Evolutionary conservation across 2,329 filamentous ascomycete genomes (phyloP).

Genomic region (Fusarium oligoseptatum): DNA sequence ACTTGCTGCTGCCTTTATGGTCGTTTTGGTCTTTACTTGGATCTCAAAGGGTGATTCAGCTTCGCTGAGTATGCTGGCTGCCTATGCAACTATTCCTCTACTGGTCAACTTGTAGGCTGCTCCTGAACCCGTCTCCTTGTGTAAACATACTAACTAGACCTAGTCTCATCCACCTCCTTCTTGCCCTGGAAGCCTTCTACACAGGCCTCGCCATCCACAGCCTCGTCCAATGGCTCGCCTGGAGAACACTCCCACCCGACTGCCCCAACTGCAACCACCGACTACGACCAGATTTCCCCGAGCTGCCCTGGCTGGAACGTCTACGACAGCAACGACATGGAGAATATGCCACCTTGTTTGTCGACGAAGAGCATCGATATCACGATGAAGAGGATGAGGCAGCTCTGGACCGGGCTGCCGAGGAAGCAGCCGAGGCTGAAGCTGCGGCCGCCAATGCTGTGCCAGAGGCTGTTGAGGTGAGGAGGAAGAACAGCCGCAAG

Average conservation of each 20-base stretch:
- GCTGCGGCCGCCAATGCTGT: slow-evolving; percentile 1
- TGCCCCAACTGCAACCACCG: slow-evolving; percentile 57
- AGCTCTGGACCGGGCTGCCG: slow-evolving; percentile 1
- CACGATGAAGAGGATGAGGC: slow-evolving; percentile 45
- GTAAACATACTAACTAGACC: slow-evolving; percentile 4
- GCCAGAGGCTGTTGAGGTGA: slow-evolving; percentile 42
- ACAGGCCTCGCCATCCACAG: slow-evolving; percentile 56
- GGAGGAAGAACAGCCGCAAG: slow-evolving; percentile 42
- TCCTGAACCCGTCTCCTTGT: background rate
- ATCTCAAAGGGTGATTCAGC: slow-evolving; percentile 45
- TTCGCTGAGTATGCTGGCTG: slow-evolving; percentile 56
- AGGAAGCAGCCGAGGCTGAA: slow-evolving; percentile 18
- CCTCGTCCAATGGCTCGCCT: slow-evolving; percentile 56
- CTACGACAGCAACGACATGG: slow-evolving; percentile 33
- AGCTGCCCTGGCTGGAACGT: slow-evolving; percentile 52
- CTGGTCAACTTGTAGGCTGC: slow-evolving; percentile 56
- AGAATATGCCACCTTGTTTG: slow-evolving; percentile 39
- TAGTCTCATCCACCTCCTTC: slow-evolving; percentile 55
- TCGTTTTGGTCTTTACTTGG: slow-evolving; percentile 59
- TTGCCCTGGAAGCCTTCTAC: slow-evolving; percentile 54
- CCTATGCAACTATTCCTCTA: slow-evolving; percentile 59
- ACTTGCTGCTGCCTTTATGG: slow-evolving; percentile 54
- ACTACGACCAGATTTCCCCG: slow-evolving; percentile 54
- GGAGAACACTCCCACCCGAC: slow-evolving; percentile 54
- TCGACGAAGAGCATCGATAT: slow-evolving; percentile 45